Evolutionary conservation across 257 asterid genomes (phyloP), one percentile per base, ranked within the genome.

Genomic region (Rubia yunnanensis): DNA sequence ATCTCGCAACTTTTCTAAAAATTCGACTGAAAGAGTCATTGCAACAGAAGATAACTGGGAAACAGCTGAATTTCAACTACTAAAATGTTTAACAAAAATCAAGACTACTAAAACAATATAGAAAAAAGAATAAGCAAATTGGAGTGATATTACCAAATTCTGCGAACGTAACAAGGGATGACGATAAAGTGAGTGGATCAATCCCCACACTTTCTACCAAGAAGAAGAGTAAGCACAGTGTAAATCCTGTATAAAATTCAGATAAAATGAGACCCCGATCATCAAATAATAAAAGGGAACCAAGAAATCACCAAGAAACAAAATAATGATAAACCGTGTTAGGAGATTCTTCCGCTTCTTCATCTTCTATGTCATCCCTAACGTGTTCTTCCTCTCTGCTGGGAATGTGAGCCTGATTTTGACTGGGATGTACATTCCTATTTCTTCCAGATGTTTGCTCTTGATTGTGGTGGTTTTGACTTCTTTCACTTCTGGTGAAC

Each of bases 91-190:
- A 36, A 60, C 38, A 30, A 5, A 27, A 27, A 39, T 24, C 15
- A 59, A 61, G 22, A 26, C 30, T 59, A 38, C 52, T 15, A 44
- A 44, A 44, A 20, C 22, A 53, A 34, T 20, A 36, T 31, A 70
- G 56, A 23, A 18, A 36, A 66, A 13, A 24, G 27, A 30, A 74
- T 27, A 68, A 60, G 60, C 65, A 34, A 61, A 14, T 44, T 4
- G 34, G 57, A 62, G 26, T 46, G 36, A 75, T 59, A 82, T 83
- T 44, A 88, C 86, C 88, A 84, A 61, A 89, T 87, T 82, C 82
- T 71, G 77, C 82, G 91, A 46, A 87, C 85, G 71, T 85, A 85
- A 75, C 95, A 86, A 28, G 95, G 96, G 74, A 88, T 83, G 75
- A 88, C 84, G 11, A 81, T 65, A 41, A 86, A 84, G 66, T 71